Base-by-base conservation (phyloP, 495 filamentous ascomycete genomes). In the Penicillium crystallinum region DNA sequence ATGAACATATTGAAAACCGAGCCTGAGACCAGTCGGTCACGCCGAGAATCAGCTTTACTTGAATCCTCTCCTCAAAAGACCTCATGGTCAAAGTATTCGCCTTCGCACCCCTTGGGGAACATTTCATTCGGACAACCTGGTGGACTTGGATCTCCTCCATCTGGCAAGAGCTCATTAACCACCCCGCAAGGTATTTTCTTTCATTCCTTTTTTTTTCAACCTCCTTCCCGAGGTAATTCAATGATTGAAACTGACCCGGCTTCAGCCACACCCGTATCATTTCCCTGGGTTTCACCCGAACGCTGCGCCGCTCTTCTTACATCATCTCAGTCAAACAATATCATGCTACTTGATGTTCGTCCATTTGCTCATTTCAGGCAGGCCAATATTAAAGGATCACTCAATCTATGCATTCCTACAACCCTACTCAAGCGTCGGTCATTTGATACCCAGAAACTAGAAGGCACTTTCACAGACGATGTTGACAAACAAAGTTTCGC, bases 351-450 rank as follows among this genome's bases (percentile, higher is more conserved):
- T n/a, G 93, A 98, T 68, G 79, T 98, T 27, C 83, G 93, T 17
- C 89, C 93, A 6, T 90, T 85, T 52, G 86, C 89, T 9, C 88
- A 91, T 58, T 97, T 84, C 64, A 77, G 84, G 10, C 76, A 82
- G 35, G 85, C 87, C 40, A 81, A 87, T 22, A 88, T 98, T 18
- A 64, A 72, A 36, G 85, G 84, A 6, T 90, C 93, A 0, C 67
- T 98, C 39, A 97, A 95, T 68, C 77, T 98, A 11, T 97, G 95
- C 55, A 95, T 97, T 49, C 93, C 93, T 0, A 98, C 93, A 8
- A 98, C 92, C 0, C 70, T 98, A 33, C 71, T 97, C 36, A 98
- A 97, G 68, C 78, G 93, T 46, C 84, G 87, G 9, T 92, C 93
- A 0, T 98, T 92, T 68, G 90, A 92, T 55, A 79, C 95, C n/a